A percentile compares a stretch with the other conserved stretches of the same genome.
Evolutionary conservation across 148 eudicot genomes (phyloP).

Genomic region (Chenopodium formosanum): DNA sequence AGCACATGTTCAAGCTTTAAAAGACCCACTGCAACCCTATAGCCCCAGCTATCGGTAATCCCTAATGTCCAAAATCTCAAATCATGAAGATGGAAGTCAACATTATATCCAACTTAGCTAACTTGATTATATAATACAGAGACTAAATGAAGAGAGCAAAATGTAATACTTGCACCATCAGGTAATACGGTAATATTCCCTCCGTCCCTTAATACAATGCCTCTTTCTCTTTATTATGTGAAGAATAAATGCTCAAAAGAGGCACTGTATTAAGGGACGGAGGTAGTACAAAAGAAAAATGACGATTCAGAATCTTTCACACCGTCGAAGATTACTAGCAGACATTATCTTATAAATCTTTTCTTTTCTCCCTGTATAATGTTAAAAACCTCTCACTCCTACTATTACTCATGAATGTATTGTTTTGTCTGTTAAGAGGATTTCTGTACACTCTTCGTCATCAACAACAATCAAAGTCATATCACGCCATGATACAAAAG

Average conservation of each 20-base stretch:
- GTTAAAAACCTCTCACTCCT: background rate
- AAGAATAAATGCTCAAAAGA: too few relatives aligned
- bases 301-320: background rate
- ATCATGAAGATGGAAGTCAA: background rate
- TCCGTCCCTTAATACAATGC: too few relatives aligned
- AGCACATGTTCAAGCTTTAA: background rate
- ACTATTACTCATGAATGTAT: background rate
- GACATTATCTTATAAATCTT: too few relatives aligned
- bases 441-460: too few relatives aligned
- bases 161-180: slow-evolving; percentile 4
- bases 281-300: background rate
- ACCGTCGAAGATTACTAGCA: too few relatives aligned
- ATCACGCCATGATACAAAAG: background rate
- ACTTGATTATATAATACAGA: background rate
- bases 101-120: background rate
- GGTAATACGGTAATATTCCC: background rate
- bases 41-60: background rate
- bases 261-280: too few relatives aligned
- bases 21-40: background rate
- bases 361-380: background rate
- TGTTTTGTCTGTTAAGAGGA: too few relatives aligned
- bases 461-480: too few relatives aligned
- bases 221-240: too few relatives aligned
- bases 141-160: background rate
- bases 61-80: background rate